Percentiles rank a stretch among this genome's conserved stretches.
These are phyloP conservation scores for Rutstroemia sydowiana DNA, from an alignment of 2,329 filamentous ascomycete species.

Conservation along the genomic window DNA sequence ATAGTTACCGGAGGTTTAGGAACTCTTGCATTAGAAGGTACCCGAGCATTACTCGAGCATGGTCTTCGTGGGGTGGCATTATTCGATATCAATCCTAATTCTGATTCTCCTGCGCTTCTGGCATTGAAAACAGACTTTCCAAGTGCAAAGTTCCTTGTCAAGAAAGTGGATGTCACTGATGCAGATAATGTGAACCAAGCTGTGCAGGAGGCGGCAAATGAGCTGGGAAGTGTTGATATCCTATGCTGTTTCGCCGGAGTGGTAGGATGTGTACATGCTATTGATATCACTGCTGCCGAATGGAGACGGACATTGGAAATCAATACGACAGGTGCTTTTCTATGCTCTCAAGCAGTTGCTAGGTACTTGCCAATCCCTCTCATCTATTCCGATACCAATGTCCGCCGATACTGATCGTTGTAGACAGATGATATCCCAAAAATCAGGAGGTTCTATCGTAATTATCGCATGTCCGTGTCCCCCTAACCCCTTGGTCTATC, in stretches of 20 bases:
- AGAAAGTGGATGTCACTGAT: conserved; percentile 53
- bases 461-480: conserved; percentile 46
- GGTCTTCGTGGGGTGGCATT: conserved; percentile 52
- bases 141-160: conserved; percentile 39
- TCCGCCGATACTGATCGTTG: not conserved
- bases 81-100: conserved; percentile 46
- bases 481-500: too few relatives aligned
- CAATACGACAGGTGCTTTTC: conserved; percentile 64
- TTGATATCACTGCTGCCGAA: conserved; percentile 49
- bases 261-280: conserved; percentile 52
- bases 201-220: conserved; percentile 33
- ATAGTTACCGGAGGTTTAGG: conserved; percentile 58
- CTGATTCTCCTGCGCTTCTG: conserved; percentile 36
- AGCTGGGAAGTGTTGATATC: conserved; percentile 42
- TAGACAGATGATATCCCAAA: conserved; percentile 10
- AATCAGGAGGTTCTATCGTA: conserved; percentile 52
- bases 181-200: conserved; percentile 39
- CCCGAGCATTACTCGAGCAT: conserved; percentile 60
- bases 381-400: not conserved
- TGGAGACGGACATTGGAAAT: conserved; percentile 62
- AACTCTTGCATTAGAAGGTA: conserved; percentile 50
- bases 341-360: conserved; percentile 58
- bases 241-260: conserved; percentile 60
- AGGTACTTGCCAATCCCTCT: conserved; percentile 26
- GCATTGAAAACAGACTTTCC: conserved; percentile 48